Conservation (phyloP, 345 rosid species). For the Turritis glabra region DNA sequence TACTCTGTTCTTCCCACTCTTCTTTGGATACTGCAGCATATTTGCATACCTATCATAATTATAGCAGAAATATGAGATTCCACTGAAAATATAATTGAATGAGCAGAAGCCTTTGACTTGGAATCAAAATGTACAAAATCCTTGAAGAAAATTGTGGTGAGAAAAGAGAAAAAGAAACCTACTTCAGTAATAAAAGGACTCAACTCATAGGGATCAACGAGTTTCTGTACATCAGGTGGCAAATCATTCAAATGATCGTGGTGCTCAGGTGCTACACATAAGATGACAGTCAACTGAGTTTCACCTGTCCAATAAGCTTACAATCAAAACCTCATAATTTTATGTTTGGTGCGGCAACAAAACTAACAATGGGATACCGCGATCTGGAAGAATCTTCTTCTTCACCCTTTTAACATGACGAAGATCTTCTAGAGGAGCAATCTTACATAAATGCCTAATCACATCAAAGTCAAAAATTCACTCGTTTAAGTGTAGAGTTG, state of each 20-base stretch:
- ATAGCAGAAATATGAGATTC: neutral
- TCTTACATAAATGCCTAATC: slow-evolving; percentile 61
- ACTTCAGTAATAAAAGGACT: slow-evolving; percentile 76
- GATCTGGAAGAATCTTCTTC: slow-evolving; percentile 41
- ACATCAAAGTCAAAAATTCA: slow-evolving; percentile 14
- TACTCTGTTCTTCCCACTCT: slow-evolving; percentile 92
- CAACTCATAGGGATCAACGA: slow-evolving; percentile 67
- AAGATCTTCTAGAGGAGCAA: slow-evolving; percentile 64
- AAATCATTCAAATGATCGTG: slow-evolving; percentile 40
- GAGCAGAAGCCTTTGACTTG: neutral
- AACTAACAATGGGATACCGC: slow-evolving; percentile 39
- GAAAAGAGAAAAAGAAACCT: slow-evolving; percentile 43
- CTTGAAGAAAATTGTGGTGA: neutral
- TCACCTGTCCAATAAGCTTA: slow-evolving; percentile 53
- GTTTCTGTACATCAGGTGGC: slow-evolving; percentile 53
- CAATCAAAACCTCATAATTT: slow-evolving; percentile 23
- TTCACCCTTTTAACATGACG: slow-evolving; percentile 78
- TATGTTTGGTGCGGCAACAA: neutral
- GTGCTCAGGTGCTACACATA: slow-evolving; percentile 58
- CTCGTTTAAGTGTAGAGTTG: neutral
- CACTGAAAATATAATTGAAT: neutral
- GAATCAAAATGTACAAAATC: neutral
- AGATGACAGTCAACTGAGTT: slow-evolving; percentile 55
- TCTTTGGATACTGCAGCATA: slow-evolving; percentile 75
- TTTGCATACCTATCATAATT: slow-evolving; percentile 57